A percentile compares a stretch with the other conserved stretches of the same genome.
These are phyloP conservation scores for Mrakia gelida DNA, from an alignment of 768 basidiomycete species.

Conservation along the genomic window DNA sequence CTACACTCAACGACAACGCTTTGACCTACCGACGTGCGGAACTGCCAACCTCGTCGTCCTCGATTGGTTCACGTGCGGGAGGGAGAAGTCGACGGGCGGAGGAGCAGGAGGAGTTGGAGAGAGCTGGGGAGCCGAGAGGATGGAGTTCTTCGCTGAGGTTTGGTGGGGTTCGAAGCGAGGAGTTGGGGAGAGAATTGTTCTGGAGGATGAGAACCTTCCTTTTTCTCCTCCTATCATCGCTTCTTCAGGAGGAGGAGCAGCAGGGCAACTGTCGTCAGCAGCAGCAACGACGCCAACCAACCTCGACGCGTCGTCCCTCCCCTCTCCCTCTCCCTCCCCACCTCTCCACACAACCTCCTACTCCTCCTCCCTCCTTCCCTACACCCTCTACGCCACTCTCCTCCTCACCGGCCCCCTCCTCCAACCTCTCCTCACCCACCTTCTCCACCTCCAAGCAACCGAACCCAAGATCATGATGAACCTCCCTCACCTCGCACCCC, in stretches of 20 bases:
- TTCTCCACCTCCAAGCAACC: slow-evolving; percentile 18
- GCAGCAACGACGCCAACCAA: neutral
- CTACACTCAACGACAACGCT: slow-evolving; percentile 30
- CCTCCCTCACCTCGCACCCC: neutral
- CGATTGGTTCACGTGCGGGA: slow-evolving; percentile 29
- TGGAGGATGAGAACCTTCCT: slow-evolving; percentile 1
- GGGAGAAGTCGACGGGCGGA: slow-evolving; percentile 1
- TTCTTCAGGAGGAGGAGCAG: no score
- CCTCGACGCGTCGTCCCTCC: neutral
- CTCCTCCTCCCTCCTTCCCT: slow-evolving; percentile 16
- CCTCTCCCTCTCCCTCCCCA: neutral
- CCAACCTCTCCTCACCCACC: slow-evolving; percentile 22
- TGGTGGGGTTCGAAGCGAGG: slow-evolving; percentile 28
- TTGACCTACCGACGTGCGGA: slow-evolving; percentile 27
- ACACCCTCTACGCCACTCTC: slow-evolving; percentile 25
- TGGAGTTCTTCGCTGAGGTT: slow-evolving; percentile 31
- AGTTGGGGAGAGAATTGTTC: slow-evolving; percentile 22
- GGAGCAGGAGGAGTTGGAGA: neutral
- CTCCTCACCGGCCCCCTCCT: slow-evolving; percentile 24
- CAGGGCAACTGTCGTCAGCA: neutral
- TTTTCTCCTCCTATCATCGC: neutral
- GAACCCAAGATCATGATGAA: slow-evolving; percentile 20
- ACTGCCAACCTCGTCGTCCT: slow-evolving; percentile 26
- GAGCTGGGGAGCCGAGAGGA: slow-evolving; percentile 29
- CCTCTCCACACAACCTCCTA: slow-evolving; percentile 15